Conservation (phyloP, 129 eudicot genomes). For the Helianthus tuberosus region DNA sequence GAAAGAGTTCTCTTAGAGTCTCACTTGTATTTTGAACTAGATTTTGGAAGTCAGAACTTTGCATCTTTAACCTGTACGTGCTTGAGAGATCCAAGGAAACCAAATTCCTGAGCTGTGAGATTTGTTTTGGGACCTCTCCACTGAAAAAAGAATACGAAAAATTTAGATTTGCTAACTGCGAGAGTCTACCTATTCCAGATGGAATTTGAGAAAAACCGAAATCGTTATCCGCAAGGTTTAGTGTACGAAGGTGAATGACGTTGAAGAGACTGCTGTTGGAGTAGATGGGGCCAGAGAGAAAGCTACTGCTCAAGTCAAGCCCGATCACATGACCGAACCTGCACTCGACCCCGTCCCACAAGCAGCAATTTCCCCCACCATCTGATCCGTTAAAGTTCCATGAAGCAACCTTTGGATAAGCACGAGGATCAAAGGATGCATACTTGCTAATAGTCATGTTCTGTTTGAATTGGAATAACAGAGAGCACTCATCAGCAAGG, state of each 20-base stretch:
- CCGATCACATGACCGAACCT: conserved; percentile 20
- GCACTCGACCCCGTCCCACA: conserved; percentile 34
- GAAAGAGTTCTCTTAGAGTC: too few species aligned
- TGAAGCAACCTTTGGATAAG: neutral
- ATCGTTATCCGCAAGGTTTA: conserved; percentile 15
- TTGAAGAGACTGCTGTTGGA: conserved; percentile 20
- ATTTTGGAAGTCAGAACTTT: too few species aligned
- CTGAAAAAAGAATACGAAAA: too few species aligned
- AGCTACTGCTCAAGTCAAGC: conserved; percentile 28
- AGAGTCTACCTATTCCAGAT: conserved; percentile 22
- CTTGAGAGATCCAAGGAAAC: too few species aligned
- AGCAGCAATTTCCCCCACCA: conserved; percentile 14
- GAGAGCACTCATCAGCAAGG: neutral
- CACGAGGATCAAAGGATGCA: neutral
- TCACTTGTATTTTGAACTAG: too few species aligned
- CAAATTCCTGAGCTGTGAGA: too few species aligned
- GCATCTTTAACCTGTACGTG: too few species aligned
- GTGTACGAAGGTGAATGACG: conserved; percentile 20
- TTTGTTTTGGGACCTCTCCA: too few species aligned
- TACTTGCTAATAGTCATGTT: neutral
- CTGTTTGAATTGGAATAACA: neutral
- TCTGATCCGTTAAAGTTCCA: neutral
- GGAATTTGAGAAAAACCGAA: conserved; percentile 26
- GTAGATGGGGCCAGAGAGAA: conserved; percentile 15
- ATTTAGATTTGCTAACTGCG: neutral